phyloP scores from a whole-genome alignment of 2,329 filamentous ascomycete species.

The Xylariaceae sp. region DNA sequence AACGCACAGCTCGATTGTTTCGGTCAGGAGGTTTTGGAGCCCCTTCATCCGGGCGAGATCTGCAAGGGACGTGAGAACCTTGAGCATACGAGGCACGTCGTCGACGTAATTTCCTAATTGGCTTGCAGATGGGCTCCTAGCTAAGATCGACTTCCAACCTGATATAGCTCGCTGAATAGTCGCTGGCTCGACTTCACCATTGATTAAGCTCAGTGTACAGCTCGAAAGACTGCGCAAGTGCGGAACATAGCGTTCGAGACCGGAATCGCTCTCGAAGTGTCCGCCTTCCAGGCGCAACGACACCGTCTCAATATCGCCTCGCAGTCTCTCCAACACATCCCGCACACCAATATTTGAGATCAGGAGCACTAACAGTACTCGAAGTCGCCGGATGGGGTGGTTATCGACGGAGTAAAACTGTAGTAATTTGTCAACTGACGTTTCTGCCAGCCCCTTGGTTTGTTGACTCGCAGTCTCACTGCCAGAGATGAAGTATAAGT shows the following conservation, averaged over 20 bases:
- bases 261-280: slow-evolving; percentile 42
- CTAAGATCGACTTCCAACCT: slow-evolving; percentile 43
- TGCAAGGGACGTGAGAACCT: slow-evolving; percentile 47
- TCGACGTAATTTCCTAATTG: slow-evolving; percentile 46
- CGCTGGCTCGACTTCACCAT: slow-evolving; percentile 34
- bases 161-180: slow-evolving; percentile 35
- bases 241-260: slow-evolving; percentile 42
- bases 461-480: slow-evolving; percentile 30
- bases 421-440: slow-evolving; percentile 44
- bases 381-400: slow-evolving; percentile 50
- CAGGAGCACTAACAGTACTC: slow-evolving; percentile 48
- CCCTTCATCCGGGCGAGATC: slow-evolving; percentile 51
- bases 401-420: slow-evolving; percentile 46
- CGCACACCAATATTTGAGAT: slow-evolving; percentile 45
- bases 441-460: slow-evolving; percentile 40
- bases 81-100: slow-evolving; percentile 45
- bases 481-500: slow-evolving; percentile 48
- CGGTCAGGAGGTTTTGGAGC: slow-evolving; percentile 42
- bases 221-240: slow-evolving; percentile 45
- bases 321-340: slow-evolving; percentile 37
- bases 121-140: slow-evolving; percentile 34
- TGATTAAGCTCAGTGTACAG: slow-evolving; percentile 42
- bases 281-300: slow-evolving; percentile 34
- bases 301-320: slow-evolving; percentile 36
- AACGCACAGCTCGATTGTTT: slow-evolving; percentile 44